Base-by-base conservation (phyloP, 495 filamentous ascomycete genomes). In the Penicillium diatomitis region DNA sequence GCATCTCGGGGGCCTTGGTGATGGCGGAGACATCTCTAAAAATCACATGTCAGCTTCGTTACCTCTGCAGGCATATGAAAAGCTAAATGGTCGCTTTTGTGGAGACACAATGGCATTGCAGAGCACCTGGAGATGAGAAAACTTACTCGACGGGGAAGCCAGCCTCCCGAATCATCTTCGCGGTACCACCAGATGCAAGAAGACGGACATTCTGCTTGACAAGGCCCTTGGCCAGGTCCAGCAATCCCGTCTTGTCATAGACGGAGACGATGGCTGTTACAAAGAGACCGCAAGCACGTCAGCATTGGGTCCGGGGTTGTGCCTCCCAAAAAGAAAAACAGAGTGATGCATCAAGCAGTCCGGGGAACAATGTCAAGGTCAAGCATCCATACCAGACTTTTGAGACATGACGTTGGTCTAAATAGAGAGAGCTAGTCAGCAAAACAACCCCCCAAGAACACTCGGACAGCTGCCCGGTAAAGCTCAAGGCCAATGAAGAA, bases 1-100 rank as follows among this genome's bases (percentile, higher is more conserved):
- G 83, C 85, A 98, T 96, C 75, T 97, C 94, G 33, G 94, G 92
- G n/a, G 91, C 88, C 64, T 96, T 87, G 32, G 92, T 98, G 68
- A 98, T 96, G 62, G 87, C 87, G 49, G 89, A 95, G 54, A 98
- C 86, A 72, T 98, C 92, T 70, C 88, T 92, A 55, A n/a, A 42
- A 30, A 57, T 32, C 12, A 30, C 46, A 7, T 30, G 46, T 63
- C 36, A 63, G 57, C 34, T 36, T 41, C 32, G 28, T 40, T 2
- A n/a, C 8, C 31, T 42, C 1, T 7, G 3, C 4, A 29, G 12
- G 5, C 32, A 28, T 20, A 4, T 8, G 33, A 20, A 10, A 6
- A 28, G 5, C n/a, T 12, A 38, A 9, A 31, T 32, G 33, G 29
- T 20, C 20, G 20, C 20, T 20, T 20, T 20, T 2, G 20, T 20